These are phyloP conservation scores for Collybia mongolica DNA, from an alignment of 768 basidiomycete species.

Conservation along the genomic window DNA sequence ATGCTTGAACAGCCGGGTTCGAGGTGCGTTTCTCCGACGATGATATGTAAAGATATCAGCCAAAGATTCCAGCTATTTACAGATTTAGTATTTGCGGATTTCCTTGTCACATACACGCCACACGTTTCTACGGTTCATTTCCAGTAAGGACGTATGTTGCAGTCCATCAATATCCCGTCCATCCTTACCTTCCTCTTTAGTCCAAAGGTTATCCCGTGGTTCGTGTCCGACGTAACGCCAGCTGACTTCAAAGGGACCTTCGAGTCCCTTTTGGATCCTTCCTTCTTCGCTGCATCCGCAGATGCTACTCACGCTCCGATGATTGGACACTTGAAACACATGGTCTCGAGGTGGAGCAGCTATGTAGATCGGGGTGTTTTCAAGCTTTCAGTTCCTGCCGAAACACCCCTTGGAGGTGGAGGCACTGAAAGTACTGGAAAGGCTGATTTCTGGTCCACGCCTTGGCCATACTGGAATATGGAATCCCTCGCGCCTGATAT, in stretches of 20 bases:
- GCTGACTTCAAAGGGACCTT: conserved; percentile 72
- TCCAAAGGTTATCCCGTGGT: conserved; percentile 96
- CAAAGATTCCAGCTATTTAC: conserved; percentile 72
- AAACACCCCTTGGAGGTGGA: conserved; percentile 52
- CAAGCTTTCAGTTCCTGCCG: conserved; percentile 62
- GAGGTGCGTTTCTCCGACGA: conserved; percentile 50
- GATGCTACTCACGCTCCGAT: conserved; percentile 12
- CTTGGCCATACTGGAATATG: conserved; percentile 79
- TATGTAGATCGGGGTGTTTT: conserved; percentile 76
- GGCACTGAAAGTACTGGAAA: conserved; percentile 17
- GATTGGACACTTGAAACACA: conserved; percentile 44
- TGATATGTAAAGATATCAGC: not conserved
- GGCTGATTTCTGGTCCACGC: conserved; percentile 71
- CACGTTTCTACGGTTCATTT: conserved; percentile 82
- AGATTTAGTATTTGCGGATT: conserved; percentile 91
- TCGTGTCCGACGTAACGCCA: conserved; percentile 93
- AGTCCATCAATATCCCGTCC: not conserved
- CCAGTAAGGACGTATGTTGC: conserved; percentile 57
- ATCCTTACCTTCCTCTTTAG: conserved; percentile 35
- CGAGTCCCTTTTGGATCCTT: conserved; percentile 51
- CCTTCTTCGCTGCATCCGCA: conserved; percentile 52
- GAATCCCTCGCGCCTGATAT: conserved; percentile 47
- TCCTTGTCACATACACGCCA: conserved; percentile 86
- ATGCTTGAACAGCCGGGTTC: conserved; percentile 67
- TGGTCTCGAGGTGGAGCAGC: conserved; percentile 70